Base-by-base conservation (phyloP, 202 grass and related monocot genomes). In the Schoenoplectus tabernaemontani region DNA sequence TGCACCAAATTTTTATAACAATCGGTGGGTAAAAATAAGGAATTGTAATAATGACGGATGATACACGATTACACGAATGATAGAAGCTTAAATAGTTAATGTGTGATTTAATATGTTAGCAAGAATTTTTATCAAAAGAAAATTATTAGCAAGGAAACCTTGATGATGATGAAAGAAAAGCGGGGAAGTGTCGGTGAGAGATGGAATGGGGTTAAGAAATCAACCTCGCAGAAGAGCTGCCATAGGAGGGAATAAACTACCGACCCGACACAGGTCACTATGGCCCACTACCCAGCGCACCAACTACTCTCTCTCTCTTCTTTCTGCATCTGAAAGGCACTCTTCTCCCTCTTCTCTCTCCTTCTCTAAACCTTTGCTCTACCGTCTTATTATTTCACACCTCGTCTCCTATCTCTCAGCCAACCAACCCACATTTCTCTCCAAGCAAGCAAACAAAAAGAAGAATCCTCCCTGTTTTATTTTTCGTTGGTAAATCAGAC, bases 301-400 rank as follows among this genome's bases (percentile, higher is more conserved):
- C 76, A 36, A 61, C 76, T 19, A 39, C 38, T 57, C 15, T 60
- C 57, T 77, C 73, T 56, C 47, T 61, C 76, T 60, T 79, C 57
- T 79, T 43, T 60, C 76, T 79, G 50, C 76, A 78, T 79, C 76
- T 79, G 76, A 78, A 78, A 78, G 76, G 32, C 76, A 61, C 36
- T 56, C 34, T 5, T 37, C 53, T 78, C 76, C 76, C 36, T 59
- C 56, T 30, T 15, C 75, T 61, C 20, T 56, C 15, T 64, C 15
- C 36, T 39, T 41, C 53, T 59, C 32, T 13, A 22, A 15, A 75
- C 16, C 37, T 79, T 47, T 63, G 8, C 76, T 79, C 58, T 79
- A 15, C 20, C 38, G 3, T 60, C 37, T 79, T 43, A 57, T 60
- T 79, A 57, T 79, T 26, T 56, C 73, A 54, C 68, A 33, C 7